These are phyloP conservation scores for Puccinia novopanici DNA, from an alignment of 1,284 basidiomycete genomes.

Conservation along the genomic window DNA sequence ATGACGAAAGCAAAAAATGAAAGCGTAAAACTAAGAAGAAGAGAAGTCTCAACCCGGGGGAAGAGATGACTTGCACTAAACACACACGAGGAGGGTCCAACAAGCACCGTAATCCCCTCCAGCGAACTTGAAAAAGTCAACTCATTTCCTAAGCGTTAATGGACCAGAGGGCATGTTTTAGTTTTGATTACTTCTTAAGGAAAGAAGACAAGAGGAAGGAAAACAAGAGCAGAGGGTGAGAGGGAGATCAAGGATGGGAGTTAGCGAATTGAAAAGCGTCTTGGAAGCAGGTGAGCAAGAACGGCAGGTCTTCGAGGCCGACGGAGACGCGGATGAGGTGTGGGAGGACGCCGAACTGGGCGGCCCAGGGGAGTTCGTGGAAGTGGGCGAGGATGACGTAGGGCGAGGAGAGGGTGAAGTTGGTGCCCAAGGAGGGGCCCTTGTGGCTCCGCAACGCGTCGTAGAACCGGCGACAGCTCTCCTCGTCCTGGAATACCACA, in stretches of 20 bases:
- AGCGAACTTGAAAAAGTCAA: too few species aligned
- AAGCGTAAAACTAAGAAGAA: too few species aligned
- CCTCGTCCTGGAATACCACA: constrained; percentile 74
- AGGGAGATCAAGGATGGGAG: not conserved
- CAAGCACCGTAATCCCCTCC: too few species aligned
- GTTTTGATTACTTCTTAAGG: too few species aligned
- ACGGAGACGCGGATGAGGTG: constrained; percentile 85
- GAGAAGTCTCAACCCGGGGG: too few species aligned
- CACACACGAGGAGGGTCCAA: too few species aligned
- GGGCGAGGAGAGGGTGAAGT: constrained; percentile 90
- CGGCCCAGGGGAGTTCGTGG: constrained; percentile 87
- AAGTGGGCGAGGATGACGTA: constrained; percentile 94
- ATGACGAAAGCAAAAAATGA: too few species aligned
- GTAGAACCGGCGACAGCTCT: constrained; percentile 79
- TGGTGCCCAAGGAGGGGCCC: constrained; percentile 91
- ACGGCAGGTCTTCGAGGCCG: constrained; percentile 77
- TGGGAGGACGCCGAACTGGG: constrained; percentile 77
- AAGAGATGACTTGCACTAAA: too few species aligned
- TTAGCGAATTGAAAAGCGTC: constrained; percentile 66
- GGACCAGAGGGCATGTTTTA: too few species aligned
- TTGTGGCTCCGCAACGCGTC: constrained; percentile 81
- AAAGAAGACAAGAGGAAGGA: too few species aligned
- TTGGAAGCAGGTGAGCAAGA: constrained; percentile 68
- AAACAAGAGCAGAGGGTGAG: too few species aligned
- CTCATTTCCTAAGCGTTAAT: too few species aligned